Evolutionary conservation across 2,329 filamentous ascomycete genomes (phyloP), one percentile per base, ranked within the genome.

Genomic region (Pestalotiopsis sp.): DNA sequence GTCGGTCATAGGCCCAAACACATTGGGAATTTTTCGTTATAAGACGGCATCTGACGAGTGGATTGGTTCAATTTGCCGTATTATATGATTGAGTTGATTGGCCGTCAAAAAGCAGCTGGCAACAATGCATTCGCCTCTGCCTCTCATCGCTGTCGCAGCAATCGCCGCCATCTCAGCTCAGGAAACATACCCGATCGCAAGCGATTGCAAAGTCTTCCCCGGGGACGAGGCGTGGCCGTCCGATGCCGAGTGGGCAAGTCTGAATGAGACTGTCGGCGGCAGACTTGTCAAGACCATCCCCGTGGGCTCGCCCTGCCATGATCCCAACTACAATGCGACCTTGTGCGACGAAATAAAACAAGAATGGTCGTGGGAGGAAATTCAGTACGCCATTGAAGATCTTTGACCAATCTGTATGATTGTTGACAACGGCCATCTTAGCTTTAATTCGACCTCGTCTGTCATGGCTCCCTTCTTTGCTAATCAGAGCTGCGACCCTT

Each of bases 251-350:
- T 74, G 72, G 72, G 58, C 11, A 3, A 64, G 70, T 0, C 79
- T 88, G 62, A 88, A 88, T 68, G 57, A 72, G 14, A 81, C 84
- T 1, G 74, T 87, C 3, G 75, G 75, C 12, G 85, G 86, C 0
- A 77, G 77, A 13, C 76, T 88, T 25, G 76, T 88, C 9, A 78
- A 79, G 1, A 86, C 83, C 0, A 72, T 81, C 1, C 86, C 86
- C 0, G 71, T 86, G 2, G 86, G 79, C 1, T 71, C 79, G 0
- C 76, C 81, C 0, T 88, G 86, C 71, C 85, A 88, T 69, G 76
- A 79, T 31, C 79, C 74, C 1, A 71, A 65, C 4, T 73, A 73
- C 31, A 84, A 84, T 71, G 75, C 84, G 17, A 76, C 71, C 1
- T 70, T 74, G 25, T 87, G 85, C 68, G 68, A 73, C 1, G 71